Conservation (phyloP, 2,329 filamentous ascomycete species). For the Aspergillus novoparasiticus region DNA sequence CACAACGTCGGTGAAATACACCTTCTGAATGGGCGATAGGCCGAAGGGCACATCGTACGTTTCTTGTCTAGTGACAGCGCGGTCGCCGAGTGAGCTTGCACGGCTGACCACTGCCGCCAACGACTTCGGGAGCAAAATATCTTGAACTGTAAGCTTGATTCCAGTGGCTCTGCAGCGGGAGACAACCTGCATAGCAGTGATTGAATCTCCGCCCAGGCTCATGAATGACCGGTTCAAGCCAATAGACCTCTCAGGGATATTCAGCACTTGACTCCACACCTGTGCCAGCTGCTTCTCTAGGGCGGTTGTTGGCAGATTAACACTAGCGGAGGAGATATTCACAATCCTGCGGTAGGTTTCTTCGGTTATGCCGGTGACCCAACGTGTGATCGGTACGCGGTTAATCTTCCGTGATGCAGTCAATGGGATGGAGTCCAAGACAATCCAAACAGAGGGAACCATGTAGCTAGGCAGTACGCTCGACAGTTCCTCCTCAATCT, state of each 20-base stretch:
- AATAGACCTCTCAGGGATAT: background rate
- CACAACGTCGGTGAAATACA: slow-evolving; percentile 12
- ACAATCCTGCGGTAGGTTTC: background rate
- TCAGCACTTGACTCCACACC: background rate
- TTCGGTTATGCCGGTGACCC: background rate
- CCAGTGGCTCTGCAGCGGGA: background rate
- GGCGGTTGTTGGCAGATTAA: background rate
- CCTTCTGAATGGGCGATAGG: slow-evolving; percentile 17
- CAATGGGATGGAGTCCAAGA: background rate
- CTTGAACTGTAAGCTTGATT: background rate
- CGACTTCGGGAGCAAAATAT: background rate
- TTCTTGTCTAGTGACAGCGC: background rate
- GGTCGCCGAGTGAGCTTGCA: background rate
- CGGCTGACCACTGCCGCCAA: background rate
- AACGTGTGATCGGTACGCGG: background rate
- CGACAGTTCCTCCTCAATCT: background rate
- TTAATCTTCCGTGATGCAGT: background rate
- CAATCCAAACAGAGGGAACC: background rate
- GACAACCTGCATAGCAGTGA: background rate
- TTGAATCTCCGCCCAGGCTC: background rate
- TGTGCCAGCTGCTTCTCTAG: background rate
- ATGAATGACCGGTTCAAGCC: background rate
- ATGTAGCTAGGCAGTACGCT: background rate
- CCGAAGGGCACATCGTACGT: background rate
- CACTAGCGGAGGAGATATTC: background rate